Conservation (phyloP, 306 rosid genomes). For the Neltuma alba region DNA sequence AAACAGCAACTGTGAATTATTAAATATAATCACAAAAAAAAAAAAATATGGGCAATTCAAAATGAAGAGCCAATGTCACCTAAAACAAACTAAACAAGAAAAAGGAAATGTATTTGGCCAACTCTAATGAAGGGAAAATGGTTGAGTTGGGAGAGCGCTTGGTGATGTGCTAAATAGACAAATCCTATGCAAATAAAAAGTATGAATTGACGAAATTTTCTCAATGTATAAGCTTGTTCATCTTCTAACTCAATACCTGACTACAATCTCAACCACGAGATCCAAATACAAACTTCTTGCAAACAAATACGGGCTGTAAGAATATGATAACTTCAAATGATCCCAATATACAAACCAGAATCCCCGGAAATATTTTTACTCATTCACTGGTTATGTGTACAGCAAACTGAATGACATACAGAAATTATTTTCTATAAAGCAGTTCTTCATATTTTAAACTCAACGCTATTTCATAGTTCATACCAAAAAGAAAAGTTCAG, state of each 20-base stretch:
- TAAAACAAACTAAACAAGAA: not conserved
- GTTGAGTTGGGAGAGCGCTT: not conserved
- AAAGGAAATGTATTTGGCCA: not conserved
- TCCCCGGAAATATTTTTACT: not conserved
- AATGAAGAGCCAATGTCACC: not conserved
- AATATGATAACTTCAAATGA: not conserved
- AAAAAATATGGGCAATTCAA: not conserved
- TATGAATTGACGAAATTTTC: too few relatives aligned
- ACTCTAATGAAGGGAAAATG: not conserved
- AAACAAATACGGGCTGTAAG: not conserved
- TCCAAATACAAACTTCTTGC: not conserved
- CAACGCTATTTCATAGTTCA: not conserved
- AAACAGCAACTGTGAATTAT: not conserved
- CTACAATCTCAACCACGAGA: not conserved
- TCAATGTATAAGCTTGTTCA: not conserved
- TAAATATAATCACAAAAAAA: not conserved
- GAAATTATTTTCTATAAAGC: not conserved
- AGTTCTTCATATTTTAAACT: slow-evolving; percentile 10
- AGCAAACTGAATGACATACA: not conserved
- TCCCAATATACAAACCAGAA: not conserved
- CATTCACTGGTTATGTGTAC: not conserved
- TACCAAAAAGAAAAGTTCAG: not conserved
- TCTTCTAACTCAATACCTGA: not conserved
- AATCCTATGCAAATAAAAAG: not conserved
- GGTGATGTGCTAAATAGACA: not conserved